Evolutionary conservation across 1,284 basidiomycete species (phyloP).

Genomic region (Naganishia liquefaciens): DNA sequence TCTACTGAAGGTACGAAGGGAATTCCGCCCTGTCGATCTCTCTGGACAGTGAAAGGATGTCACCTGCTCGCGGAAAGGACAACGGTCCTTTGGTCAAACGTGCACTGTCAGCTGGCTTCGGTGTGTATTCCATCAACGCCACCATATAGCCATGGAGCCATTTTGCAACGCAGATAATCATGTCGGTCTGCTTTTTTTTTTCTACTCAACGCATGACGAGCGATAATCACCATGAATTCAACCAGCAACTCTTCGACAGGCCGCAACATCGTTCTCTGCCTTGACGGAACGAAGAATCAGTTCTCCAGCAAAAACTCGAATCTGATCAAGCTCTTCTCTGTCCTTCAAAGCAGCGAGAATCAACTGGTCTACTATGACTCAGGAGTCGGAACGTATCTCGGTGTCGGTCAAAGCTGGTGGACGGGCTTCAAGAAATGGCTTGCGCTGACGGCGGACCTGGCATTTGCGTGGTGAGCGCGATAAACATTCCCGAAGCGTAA

Average conservation of each 20-base stretch:
- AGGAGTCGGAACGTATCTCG: slow-evolving; percentile 35
- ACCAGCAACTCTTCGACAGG: background rate
- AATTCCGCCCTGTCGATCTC: no score
- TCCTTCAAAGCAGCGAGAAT: slow-evolving; percentile 26
- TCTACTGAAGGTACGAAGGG: no score
- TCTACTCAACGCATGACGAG: no score
- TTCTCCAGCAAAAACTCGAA: slow-evolving; percentile 38
- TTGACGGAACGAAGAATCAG: slow-evolving; percentile 41
- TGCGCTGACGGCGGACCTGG: slow-evolving; percentile 31
- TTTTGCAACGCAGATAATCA: no score
- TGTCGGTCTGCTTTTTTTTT: no score
- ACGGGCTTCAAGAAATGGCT: slow-evolving; percentile 25
- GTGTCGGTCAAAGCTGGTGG: slow-evolving; percentile 7
- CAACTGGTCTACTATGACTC: slow-evolving; percentile 40
- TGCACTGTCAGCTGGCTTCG: no score
- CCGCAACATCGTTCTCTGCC: slow-evolving; percentile 41
- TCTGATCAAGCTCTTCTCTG: slow-evolving; percentile 41
- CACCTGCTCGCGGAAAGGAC: no score
- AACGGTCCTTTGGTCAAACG: no score
- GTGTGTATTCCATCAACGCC: no score
- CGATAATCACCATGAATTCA: no score
- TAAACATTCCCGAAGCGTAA: background rate
- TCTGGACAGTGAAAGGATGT: no score
- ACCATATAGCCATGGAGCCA: no score
- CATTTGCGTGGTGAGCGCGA: slow-evolving; percentile 36